Conservation (phyloP, 2,329 filamentous ascomycete genomes). For the Colletotrichum graminicola region DNA sequence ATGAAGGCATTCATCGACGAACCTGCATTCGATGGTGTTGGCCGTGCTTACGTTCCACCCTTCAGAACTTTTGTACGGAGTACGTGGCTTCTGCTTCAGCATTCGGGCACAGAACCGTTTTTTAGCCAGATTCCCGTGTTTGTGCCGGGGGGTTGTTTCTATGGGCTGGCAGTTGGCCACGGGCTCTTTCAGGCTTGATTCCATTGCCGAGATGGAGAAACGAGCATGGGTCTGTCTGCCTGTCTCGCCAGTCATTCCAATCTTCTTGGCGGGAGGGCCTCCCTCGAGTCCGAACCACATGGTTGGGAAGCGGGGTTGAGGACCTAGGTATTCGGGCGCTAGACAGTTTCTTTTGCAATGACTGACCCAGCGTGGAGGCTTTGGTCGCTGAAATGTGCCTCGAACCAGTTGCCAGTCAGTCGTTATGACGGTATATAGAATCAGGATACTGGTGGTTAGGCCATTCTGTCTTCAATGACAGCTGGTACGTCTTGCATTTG, state of each 20-base stretch:
- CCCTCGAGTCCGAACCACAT: slow-evolving; percentile 26
- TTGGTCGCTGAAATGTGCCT: slow-evolving; percentile 19
- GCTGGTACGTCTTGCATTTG: slow-evolving; percentile 12
- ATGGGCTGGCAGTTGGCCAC: slow-evolving; percentile 27
- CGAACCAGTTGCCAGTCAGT: slow-evolving; percentile 13
- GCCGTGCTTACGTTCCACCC: slow-evolving; percentile 23
- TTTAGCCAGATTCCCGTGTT: slow-evolving; percentile 27
- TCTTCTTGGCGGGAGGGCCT: slow-evolving; percentile 22
- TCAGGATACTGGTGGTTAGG: background rate
- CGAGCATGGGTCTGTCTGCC: slow-evolving; percentile 25
- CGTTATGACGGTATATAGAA: slow-evolving; percentile 9
- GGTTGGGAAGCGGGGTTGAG: slow-evolving; percentile 37
- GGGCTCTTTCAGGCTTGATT: slow-evolving; percentile 26
- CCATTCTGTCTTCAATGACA: slow-evolving; percentile 10
- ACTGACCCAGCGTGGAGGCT: slow-evolving; percentile 29
- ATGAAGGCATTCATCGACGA: slow-evolving; percentile 26
- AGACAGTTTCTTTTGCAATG: slow-evolving; percentile 32
- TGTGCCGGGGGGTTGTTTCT: slow-evolving; percentile 36
- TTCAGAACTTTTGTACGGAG: slow-evolving; percentile 13
- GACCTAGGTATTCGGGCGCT: slow-evolving; percentile 30
- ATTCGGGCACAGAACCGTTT: slow-evolving; percentile 31
- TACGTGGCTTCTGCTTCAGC: slow-evolving; percentile 8
- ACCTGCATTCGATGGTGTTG: slow-evolving; percentile 1
- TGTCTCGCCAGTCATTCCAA: slow-evolving; percentile 22
- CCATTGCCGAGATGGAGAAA: slow-evolving; percentile 20